phyloP scores from a whole-genome alignment of 768 basidiomycete species.

The Kwoniella heveanensis region DNA sequence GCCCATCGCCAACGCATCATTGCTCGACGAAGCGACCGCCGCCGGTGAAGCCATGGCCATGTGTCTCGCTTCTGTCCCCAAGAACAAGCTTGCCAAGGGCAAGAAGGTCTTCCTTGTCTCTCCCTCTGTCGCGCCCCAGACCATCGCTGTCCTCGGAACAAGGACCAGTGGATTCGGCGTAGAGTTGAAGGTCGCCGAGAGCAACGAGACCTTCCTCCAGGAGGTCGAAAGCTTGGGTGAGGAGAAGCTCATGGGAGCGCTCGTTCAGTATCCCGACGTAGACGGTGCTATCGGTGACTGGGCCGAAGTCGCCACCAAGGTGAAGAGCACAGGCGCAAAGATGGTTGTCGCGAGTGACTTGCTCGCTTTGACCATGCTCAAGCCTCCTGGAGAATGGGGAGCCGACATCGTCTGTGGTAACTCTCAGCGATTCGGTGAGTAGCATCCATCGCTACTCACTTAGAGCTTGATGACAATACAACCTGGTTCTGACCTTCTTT shows the following conservation, averaged over 20 bases:
- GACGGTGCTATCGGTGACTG: constrained; percentile 81
- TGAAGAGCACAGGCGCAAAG: constrained; percentile 76
- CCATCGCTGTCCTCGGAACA: constrained; percentile 81
- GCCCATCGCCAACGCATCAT: constrained; percentile 92
- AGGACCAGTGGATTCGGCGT: constrained; percentile 94
- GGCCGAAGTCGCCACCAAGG: constrained; percentile 64
- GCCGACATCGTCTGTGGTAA: constrained; percentile 95
- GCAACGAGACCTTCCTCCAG: constrained; percentile 61
- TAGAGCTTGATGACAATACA: no score
- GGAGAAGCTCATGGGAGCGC: constrained; percentile 73
- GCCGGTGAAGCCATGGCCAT: constrained; percentile 97
- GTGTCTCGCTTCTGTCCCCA: constrained; percentile 66
- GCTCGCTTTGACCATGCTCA: constrained; percentile 85
- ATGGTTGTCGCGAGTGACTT: constrained; percentile 89
- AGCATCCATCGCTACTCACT: no score
- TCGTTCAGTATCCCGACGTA: constrained; percentile 93
- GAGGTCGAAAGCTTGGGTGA: constrained; percentile 58
- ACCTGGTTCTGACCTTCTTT: neutral
- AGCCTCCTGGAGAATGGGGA: constrained; percentile 98
- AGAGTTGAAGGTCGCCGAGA: constrained; percentile 71
- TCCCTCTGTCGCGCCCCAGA: constrained; percentile 79
- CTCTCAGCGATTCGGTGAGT: constrained; percentile 82
- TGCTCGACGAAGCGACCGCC: constrained; percentile 92
- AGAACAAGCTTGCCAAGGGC: constrained; percentile 59
- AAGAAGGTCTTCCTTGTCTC: constrained; percentile 89